Evolutionary conservation across 108 stramenopile genomes (phyloP).

Genomic region (Heterococcus sp.): DNA sequence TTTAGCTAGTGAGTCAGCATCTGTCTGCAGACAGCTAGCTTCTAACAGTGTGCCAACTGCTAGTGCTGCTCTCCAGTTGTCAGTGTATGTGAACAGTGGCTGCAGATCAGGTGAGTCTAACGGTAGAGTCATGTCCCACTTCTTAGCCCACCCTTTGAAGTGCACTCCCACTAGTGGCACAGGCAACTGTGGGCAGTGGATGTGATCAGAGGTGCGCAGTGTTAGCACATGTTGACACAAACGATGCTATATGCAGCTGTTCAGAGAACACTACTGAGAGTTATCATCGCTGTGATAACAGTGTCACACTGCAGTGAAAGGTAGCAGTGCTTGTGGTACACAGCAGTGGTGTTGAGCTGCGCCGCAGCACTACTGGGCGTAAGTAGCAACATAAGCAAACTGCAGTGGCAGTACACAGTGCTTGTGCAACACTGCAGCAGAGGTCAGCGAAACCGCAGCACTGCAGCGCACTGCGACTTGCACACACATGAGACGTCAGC

Average conservation of each 20-base stretch:
- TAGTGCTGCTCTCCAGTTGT: slow-evolving; percentile 1
- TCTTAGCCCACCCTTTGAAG: slow-evolving; percentile 34
- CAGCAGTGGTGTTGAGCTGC: background rate
- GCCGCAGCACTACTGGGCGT: background rate
- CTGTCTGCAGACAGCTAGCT: slow-evolving; percentile 9
- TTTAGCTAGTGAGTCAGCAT: background rate
- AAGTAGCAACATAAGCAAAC: background rate
- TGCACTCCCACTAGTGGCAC: slow-evolving; percentile 21
- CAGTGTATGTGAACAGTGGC: slow-evolving; percentile 38
- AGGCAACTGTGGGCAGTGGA: no score
- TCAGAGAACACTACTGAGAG: no score
- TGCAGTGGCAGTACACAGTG: background rate
- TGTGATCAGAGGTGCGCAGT: no score
- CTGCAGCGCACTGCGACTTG: background rate
- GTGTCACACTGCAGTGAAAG: no score
- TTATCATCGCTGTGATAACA: no score
- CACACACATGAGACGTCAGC: no score
- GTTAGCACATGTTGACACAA: no score
- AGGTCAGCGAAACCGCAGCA: background rate
- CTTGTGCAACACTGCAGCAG: background rate
- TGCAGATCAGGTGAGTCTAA: slow-evolving; percentile 13
- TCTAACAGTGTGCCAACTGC: background rate
- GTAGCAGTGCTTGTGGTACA: background rate
- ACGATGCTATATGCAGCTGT: no score
- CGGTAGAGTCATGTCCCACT: slow-evolving; percentile 20